Evolutionary conservation across 1,284 basidiomycete genomes (phyloP), one percentile per base, ranked within the genome.

Genomic region (Melampsora larici-populina): DNA sequence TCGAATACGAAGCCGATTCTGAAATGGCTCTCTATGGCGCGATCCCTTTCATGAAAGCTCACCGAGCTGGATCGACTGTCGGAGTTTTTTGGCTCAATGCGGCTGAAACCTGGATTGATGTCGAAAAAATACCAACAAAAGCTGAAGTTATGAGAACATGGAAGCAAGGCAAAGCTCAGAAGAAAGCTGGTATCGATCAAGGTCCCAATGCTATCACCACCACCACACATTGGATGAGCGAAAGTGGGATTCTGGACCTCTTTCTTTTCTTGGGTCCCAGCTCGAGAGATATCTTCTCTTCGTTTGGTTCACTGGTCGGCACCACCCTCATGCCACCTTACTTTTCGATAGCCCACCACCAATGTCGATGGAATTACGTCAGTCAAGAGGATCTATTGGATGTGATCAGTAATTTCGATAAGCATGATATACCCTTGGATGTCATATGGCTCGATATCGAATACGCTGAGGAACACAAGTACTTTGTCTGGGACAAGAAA

Each of bases 381-480:
- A 92, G 90, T 83, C 91, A 93, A 67, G 89, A 91, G 13, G 97
- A 99, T 83, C 88, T 99, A 6, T 88, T 94, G 24, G 87, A 88
- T n/a, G 94, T 98, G 8, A 91, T 94, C 84, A 87, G 87, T 81
- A 87, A 90, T 71, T 97, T 99, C 82, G 95, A 98, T 80, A 91
- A 93, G 80, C 91, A 91, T 51, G 92, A 97, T 82, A 94, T 98
- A 73, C 96, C 97, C 0, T 89, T 98, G 48, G 97, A 98, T 82
- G 94, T 97, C 8, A 91, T 98, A 82, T 99, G 97, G 97, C 89
- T 99, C 63, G 97, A 99, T 85, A 98, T 99, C 81, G 97, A 98
- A 84, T 85, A 84, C 76, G 87, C 94, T 0, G 90, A 92, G 75
- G 92, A 94, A 69, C 94, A 97, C 86, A 92, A 94, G 85, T 99